Evolutionary conservation across 371 early-diverging fungal species (phyloP).

Genomic region (Thermomucor indicae-seudaticae): DNA sequence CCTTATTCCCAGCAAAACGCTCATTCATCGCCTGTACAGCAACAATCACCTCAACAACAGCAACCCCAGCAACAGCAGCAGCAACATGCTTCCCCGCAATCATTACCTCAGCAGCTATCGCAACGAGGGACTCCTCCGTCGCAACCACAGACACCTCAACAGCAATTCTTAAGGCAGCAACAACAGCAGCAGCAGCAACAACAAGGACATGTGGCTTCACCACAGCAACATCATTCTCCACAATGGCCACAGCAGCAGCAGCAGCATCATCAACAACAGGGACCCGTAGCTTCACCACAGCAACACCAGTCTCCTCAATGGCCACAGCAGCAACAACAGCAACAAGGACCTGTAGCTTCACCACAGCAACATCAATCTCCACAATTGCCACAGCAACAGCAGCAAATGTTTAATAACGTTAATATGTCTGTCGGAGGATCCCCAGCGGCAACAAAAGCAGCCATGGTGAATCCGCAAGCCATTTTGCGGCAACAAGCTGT

Average conservation of each 20-base stretch:
- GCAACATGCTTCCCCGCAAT: neutral
- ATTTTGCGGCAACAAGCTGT: slow-evolving; percentile 1
- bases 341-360: neutral
- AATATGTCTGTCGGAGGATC: neutral
- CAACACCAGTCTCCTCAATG: neutral
- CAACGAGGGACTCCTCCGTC: neutral
- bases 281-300: too few relatives aligned
- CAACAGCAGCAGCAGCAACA: neutral
- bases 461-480: slow-evolving; percentile 1
- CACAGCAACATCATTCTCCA: neutral
- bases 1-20: slow-evolving; percentile 8
- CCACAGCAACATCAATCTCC: neutral
- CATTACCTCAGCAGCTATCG: neutral
- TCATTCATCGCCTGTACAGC: slow-evolving; percentile 8
- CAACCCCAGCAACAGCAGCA: slow-evolving; percentile 1
- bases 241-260: neutral
- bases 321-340: neutral
- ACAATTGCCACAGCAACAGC: neutral
- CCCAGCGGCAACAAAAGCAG: neutral
- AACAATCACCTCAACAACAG: slow-evolving; percentile 9
- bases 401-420: neutral
- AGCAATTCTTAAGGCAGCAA: slow-evolving; percentile 3
- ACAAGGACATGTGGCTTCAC: too few relatives aligned
- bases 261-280: too few relatives aligned
- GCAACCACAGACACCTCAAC: neutral